Evolutionary conservation across 108 stramenopile species (phyloP), one percentile per base, ranked within the genome.

Genomic region (Mediolabrus comicus): DNA sequence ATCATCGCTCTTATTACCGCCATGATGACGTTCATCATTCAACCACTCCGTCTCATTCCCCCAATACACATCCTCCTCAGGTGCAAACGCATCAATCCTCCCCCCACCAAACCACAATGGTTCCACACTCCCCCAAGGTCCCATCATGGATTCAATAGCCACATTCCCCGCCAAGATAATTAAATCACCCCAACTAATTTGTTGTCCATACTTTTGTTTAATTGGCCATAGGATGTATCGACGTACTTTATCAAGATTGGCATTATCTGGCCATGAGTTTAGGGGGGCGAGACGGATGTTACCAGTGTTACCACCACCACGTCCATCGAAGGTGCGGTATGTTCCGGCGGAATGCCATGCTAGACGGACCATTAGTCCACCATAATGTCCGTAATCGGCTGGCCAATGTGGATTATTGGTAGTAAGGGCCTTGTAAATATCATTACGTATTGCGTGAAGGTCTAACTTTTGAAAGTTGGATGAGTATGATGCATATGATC

Each of bases 131-230:
- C 52, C 63, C 72, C 72, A 73, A 7, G 12, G 53, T 51, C 60
- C 62, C 67, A 76, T 76, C 86, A 87, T 87, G 32, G 55, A 55
- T 58, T 92, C 91, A n/a, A 92, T 53, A 1, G 94, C 89, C 0
- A 89, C 83, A 69, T 86, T 89, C 2, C 94, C 94, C 1, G 91
- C 81, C 58, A 95, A 62, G n/a, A 95, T 87, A 31, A 95, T 90
- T 43, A 95, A 75, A 69, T 95, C 94, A 30, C 73, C 86, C 88
- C 88, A 89, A 29, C 80, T 83, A 1, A 85, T 71, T 12, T 34
- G 55, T 41, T 67, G 64, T 9, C 87, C 86, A 71, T 87, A 89
- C 80, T 87, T 86, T 71, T 83, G 83, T 74, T 89, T 87, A 53
- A 95, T 83, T 30, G 88, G 86, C 84, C 85, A 89, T 62, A 92